These are phyloP conservation scores for Fennellomyces sp. DNA, from an alignment of 371 early-diverging fungal species.

Conservation along the genomic window DNA sequence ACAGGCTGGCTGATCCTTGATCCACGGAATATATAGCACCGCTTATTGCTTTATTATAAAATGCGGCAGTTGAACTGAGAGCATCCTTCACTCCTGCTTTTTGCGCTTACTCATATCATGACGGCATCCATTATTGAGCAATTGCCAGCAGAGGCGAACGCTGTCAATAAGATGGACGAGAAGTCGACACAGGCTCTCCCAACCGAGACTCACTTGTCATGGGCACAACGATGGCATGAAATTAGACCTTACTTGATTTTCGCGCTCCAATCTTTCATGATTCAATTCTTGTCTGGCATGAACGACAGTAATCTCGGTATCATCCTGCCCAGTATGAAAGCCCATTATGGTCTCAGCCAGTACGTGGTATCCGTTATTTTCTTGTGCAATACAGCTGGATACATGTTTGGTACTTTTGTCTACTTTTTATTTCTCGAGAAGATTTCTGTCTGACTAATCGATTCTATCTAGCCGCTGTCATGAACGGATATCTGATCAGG, in stretches of 20 bases:
- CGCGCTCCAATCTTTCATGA: slow-evolving; percentile 21
- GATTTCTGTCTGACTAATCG: not conserved
- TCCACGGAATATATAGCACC: not conserved
- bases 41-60: not conserved
- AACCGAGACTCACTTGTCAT: not conserved
- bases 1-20: not conserved
- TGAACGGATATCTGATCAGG: slow-evolving; percentile 24
- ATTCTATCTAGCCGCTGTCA: slow-evolving; percentile 23
- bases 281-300: slow-evolving; percentile 20
- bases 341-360: slow-evolving; percentile 26
- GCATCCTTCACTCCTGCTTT: not conserved
- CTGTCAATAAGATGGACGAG: not conserved
- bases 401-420: slow-evolving; percentile 13
- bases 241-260: slow-evolving; percentile 9
- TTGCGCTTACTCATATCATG: not conserved
- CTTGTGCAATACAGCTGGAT: slow-evolving; percentile 20
- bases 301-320: slow-evolving; percentile 33
- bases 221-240: slow-evolving; percentile 4
- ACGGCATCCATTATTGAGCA: not conserved
- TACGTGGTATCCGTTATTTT: slow-evolving; percentile 30
- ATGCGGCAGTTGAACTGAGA: no score
- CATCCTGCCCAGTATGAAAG: slow-evolving; percentile 29
- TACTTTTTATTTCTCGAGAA: not conserved
- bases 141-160: not conserved
- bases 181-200: not conserved